phyloP scores from a whole-genome alignment of 169 alveolate genomes.

The Eimeria necatrix region DNA sequence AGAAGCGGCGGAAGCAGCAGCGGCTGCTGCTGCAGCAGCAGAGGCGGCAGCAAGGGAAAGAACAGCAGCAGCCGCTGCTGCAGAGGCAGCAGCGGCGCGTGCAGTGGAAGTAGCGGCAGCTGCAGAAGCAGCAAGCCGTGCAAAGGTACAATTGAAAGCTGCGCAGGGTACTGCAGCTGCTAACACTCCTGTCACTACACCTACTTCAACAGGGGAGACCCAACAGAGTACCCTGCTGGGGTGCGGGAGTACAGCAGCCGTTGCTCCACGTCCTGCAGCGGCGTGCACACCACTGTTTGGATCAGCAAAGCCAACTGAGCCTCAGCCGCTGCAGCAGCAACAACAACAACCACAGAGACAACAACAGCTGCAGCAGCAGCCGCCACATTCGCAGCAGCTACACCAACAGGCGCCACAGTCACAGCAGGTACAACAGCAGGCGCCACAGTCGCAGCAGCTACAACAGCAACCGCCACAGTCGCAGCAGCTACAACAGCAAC shows the following conservation, averaged over 20 bases:
- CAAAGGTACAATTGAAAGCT: not conserved
- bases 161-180: not conserved
- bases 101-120: slow-evolving; percentile 29
- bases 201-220: not conserved
- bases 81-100: slow-evolving; percentile 11
- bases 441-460: not conserved
- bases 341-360: slow-evolving; percentile 9
- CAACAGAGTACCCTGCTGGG: not conserved
- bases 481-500: not conserved
- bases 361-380: slow-evolving; percentile 30
- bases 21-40: slow-evolving; percentile 73
- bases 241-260: not conserved
- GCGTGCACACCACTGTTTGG: not conserved
- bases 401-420: not conserved
- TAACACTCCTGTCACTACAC: not conserved
- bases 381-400: not conserved
- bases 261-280: slow-evolving; percentile 38
- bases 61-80: slow-evolving; percentile 60
- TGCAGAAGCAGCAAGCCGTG: slow-evolving; percentile 23
- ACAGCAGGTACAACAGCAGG: slow-evolving; percentile 18
- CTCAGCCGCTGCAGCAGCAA: slow-evolving; percentile 23
- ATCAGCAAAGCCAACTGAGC: not conserved
- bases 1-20: slow-evolving; percentile 61
- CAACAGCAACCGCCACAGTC: not conserved
- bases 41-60: not conserved